Percentiles rank a stretch among this genome's conserved stretches.
These are phyloP conservation scores for Senna siamea DNA, from an alignment of 306 rosid species.

Conservation along the genomic window DNA sequence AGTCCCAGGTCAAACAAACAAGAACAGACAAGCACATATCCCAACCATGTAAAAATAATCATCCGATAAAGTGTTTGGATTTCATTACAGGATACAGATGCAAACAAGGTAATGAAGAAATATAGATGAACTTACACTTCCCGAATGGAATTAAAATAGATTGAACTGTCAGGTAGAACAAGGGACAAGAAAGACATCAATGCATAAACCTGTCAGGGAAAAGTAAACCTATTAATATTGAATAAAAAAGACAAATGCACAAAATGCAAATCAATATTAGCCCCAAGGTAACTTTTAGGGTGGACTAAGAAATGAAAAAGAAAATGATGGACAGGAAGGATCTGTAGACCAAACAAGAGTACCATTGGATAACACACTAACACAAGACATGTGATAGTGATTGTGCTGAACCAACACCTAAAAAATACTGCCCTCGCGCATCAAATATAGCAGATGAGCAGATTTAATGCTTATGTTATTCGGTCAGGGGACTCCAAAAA, in stretches of 20 bases:
- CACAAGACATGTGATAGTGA: background rate
- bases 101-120: slow-evolving; percentile 5
- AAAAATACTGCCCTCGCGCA: background rate
- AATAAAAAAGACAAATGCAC: slow-evolving; percentile 7
- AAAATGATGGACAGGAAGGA: background rate
- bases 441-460: slow-evolving; percentile 8
- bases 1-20: slow-evolving; percentile 11
- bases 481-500: background rate
- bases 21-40: slow-evolving; percentile 15
- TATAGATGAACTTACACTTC: slow-evolving; percentile 75
- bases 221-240: slow-evolving; percentile 5
- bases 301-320: slow-evolving; percentile 10
- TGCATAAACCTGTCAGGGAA: slow-evolving; percentile 72
- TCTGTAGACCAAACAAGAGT: background rate
- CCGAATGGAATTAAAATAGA: slow-evolving; percentile 78
- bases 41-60: slow-evolving; percentile 8
- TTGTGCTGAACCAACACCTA: slow-evolving; percentile 2
- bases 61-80: slow-evolving; percentile 22
- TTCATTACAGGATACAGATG: slow-evolving; percentile 10
- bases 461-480: background rate
- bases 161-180: slow-evolving; percentile 67
- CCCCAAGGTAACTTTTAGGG: background rate
- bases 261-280: slow-evolving; percentile 27
- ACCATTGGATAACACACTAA: background rate
- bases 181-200: slow-evolving; percentile 83